phyloP scores from a whole-genome alignment of 306 rosid species.

The Quercus rubra region DNA sequence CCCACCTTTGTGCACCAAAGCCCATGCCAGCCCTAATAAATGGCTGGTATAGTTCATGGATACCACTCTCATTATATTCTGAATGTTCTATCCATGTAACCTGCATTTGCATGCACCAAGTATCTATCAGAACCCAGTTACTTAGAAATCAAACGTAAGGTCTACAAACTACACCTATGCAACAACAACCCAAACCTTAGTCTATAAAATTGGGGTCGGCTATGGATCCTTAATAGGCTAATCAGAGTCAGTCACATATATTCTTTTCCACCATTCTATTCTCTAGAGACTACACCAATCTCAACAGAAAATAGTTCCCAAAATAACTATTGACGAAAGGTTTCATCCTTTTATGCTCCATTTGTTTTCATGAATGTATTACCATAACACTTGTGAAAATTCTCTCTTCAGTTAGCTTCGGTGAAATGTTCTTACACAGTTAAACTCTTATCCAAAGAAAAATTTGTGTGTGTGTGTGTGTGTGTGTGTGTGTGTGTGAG shows the following conservation, averaged over 20 bases:
- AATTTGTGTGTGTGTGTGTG: not conserved
- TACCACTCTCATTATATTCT: constrained; percentile 62
- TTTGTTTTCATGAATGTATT: not conserved
- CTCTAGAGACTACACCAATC: not conserved
- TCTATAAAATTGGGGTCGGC: too few species aligned
- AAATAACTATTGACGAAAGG: not conserved
- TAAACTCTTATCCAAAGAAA: not conserved
- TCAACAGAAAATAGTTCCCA: not conserved
- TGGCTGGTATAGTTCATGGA: constrained; percentile 60
- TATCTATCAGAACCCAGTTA: not conserved
- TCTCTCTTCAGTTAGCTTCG: not conserved
- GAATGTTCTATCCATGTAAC: constrained; percentile 88
- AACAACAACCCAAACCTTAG: too few species aligned
- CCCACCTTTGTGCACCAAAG: constrained; percentile 87
- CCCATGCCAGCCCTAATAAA: constrained; percentile 58
- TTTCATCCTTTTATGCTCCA: not conserved
- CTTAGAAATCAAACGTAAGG: not conserved
- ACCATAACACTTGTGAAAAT: not conserved
- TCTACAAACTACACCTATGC: not conserved
- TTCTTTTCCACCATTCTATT: too few species aligned
- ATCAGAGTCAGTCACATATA: too few species aligned
- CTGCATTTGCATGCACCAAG: constrained; percentile 37
- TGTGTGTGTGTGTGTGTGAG: not conserved
- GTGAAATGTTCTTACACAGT: not conserved
- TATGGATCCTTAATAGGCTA: too few species aligned